A percentile compares a stretch with the other conserved stretches of the same genome.
Conservation (phyloP, 257 asterid genomes). For the Lithospermum erythrorhizon region DNA sequence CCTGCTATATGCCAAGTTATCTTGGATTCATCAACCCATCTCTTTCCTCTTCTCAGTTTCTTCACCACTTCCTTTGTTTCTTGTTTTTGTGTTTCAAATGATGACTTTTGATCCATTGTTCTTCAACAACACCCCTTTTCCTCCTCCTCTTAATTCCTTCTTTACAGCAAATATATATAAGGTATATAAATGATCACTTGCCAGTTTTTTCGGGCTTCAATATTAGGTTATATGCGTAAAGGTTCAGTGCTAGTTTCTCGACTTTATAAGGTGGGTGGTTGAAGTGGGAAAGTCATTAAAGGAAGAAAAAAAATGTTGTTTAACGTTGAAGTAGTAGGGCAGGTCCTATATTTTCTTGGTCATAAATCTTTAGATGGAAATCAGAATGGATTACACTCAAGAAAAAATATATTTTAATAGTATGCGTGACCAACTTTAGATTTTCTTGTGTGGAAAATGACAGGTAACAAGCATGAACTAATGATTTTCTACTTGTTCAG, state of each 20-base stretch:
- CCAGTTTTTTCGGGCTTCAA: too few relatives aligned
- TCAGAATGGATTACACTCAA: too few relatives aligned
- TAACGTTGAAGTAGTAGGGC: neutral
- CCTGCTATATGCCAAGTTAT: constrained; percentile 24
- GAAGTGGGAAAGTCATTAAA: too few relatives aligned
- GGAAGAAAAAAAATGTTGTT: neutral
- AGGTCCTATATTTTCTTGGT: neutral
- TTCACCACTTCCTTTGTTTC: neutral
- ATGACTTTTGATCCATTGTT: constrained; percentile 8
- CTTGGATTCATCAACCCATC: constrained; percentile 19
- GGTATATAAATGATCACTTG: too few relatives aligned
- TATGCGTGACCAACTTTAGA: neutral
- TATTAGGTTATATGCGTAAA: too few relatives aligned
- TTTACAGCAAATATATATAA: too few relatives aligned
- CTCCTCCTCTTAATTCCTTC: neutral
- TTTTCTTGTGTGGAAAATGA: neutral
- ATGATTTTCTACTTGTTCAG: neutral
- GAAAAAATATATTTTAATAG: neutral
- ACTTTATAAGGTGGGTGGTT: too few relatives aligned
- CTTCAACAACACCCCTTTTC: neutral
- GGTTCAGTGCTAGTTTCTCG: too few relatives aligned
- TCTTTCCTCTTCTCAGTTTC: neutral
- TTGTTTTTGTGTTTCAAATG: constrained; percentile 2
- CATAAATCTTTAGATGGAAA: too few relatives aligned
- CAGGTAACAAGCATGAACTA: neutral